Percentiles rank a stretch among this genome's conserved stretches.
phyloP scores from a whole-genome alignment of 164 flowering plant species.

The Chloranthus sessilifolius region DNA sequence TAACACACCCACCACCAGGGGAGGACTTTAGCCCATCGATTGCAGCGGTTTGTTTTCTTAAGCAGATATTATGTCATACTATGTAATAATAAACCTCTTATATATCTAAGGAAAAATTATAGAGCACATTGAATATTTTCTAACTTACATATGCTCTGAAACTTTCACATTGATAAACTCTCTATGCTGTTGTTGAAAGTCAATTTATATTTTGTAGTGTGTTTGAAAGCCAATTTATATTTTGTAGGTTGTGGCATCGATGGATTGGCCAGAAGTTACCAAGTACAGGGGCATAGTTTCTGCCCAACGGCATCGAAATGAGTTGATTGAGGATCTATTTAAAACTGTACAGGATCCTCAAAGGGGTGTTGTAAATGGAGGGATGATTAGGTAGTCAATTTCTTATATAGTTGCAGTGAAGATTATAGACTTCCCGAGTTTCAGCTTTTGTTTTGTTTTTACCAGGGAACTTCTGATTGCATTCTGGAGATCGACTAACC shows the following conservation, averaged over 20 bases:
- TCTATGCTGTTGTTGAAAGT: no score
- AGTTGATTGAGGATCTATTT: conserved; percentile 63
- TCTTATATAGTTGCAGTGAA: neutral
- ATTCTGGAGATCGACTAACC: conserved; percentile 66
- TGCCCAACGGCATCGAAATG: conserved; percentile 37
- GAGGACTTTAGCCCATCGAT: conserved; percentile 50
- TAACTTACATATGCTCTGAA: no score
- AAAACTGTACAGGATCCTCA: conserved; percentile 34
- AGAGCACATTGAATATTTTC: no score
- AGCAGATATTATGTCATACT: no score
- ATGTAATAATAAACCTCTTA: no score
- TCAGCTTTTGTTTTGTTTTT: neutral
- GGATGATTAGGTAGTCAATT: conserved; percentile 84
- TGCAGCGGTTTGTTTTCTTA: conserved; percentile 33
- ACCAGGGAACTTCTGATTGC: conserved; percentile 56
- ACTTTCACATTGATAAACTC: no score
- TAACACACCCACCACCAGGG: conserved; percentile 49
- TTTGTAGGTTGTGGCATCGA: conserved; percentile 27
- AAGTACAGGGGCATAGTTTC: conserved; percentile 22
- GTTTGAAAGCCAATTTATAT: no score
- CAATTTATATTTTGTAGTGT: no score
- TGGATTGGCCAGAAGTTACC: conserved; percentile 27
- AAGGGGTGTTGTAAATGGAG: conserved; percentile 34
- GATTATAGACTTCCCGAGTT: neutral
- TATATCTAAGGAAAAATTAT: no score